These are phyloP conservation scores for Zygnema circumcarinatum DNA, from an alignment of 139 green algal species.

Conservation along the genomic window DNA sequence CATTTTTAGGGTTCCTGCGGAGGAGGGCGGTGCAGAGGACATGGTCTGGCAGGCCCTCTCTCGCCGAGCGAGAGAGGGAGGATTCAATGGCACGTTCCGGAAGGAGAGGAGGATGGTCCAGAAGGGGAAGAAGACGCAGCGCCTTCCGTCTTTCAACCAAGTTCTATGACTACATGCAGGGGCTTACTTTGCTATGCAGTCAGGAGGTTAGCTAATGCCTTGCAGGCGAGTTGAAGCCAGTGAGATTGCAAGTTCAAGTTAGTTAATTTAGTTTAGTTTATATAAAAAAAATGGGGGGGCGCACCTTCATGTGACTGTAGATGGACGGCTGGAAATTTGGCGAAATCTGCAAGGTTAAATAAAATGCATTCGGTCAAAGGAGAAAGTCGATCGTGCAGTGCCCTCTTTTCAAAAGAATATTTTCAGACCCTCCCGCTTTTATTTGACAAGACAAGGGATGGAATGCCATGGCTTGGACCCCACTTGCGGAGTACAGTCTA, in stretches of 20 bases:
- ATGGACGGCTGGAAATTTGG: background rate
- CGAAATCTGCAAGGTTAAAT: too few species aligned
- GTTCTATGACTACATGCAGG: background rate
- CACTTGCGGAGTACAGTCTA: too few species aligned
- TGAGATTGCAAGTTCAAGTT: background rate
- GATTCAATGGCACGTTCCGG: background rate
- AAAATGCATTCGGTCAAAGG: too few species aligned
- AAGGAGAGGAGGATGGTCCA: background rate
- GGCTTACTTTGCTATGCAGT: background rate
- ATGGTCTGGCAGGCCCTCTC: conserved; percentile 42
- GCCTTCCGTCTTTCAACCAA: background rate
- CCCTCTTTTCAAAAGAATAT: too few species aligned
- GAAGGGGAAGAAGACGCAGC: background rate
- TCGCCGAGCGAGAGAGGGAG: background rate
- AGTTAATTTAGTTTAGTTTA: background rate
- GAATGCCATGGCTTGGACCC: too few species aligned
- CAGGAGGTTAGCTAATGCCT: background rate
- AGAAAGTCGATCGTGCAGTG: too few species aligned
- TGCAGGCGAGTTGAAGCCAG: background rate
- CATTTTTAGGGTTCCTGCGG: conserved; percentile 7
- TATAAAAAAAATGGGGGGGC: background rate
- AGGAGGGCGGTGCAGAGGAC: conserved; percentile 24
- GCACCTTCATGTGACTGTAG: background rate
- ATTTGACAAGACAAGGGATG: too few species aligned
- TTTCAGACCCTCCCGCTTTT: too few species aligned